A percentile compares a stretch with the other conserved stretches of the same genome.
phyloP scores from a whole-genome alignment of 164 flowering plant genomes.

The Taxillus chinensis region DNA sequence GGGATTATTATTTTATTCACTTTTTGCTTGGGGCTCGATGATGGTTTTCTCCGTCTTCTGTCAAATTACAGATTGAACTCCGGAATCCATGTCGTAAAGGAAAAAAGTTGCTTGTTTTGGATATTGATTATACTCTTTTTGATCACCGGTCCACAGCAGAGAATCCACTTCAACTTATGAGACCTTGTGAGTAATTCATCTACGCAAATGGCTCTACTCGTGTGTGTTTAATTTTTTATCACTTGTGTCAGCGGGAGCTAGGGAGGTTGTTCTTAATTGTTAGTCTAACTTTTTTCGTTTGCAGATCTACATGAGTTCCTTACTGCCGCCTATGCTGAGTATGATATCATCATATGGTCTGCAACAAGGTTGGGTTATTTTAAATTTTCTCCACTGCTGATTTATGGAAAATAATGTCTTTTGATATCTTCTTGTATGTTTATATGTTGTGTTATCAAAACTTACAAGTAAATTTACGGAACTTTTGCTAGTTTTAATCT shows the following conservation, averaged over 20 bases:
- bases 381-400: neutral
- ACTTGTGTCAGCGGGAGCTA: too few species aligned
- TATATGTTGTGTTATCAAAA: too few species aligned
- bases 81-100: conserved; percentile 86
- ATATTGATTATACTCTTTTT: conserved; percentile 93
- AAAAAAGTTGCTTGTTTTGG: conserved; percentile 88
- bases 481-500: neutral
- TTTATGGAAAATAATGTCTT: too few species aligned
- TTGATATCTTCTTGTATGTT: too few species aligned
- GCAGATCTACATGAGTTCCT: conserved; percentile 98
- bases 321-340: conserved; percentile 85
- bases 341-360: conserved; percentile 98
- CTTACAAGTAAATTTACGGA: neutral
- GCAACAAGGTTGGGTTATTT: conserved; percentile 64
- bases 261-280: too few species aligned
- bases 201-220: neutral
- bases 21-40: neutral
- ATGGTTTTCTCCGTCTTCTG: conserved; percentile 2
- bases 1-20: too few species aligned
- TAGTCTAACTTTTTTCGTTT: conserved; percentile 2
- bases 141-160: conserved; percentile 98
- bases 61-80: conserved; percentile 47
- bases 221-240: neutral
- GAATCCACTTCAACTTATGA: conserved; percentile 91
- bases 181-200: conserved; percentile 65